These are phyloP conservation scores for Cryphonectria nitschkei DNA, from an alignment of 2,329 filamentous ascomycete genomes.

Conservation along the genomic window DNA sequence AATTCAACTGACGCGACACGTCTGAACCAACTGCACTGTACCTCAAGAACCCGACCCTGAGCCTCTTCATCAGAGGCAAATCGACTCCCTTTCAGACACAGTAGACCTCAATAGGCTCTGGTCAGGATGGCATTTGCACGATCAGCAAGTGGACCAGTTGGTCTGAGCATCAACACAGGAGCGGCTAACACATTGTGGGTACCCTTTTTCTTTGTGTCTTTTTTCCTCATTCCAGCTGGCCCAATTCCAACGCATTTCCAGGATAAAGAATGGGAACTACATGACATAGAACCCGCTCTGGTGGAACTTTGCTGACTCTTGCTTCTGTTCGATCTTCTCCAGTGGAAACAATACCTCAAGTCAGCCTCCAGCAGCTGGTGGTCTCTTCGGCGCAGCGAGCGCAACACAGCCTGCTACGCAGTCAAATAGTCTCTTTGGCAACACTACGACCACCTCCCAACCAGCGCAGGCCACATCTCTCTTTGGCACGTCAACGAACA, in stretches of 20 bases:
- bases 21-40: not conserved
- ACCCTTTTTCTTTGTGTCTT: not conserved
- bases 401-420: conserved; percentile 34
- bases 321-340: not conserved
- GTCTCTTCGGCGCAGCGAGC: conserved; percentile 35
- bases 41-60: not conserved
- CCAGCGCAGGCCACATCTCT: conserved; percentile 32
- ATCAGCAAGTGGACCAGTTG: conserved; percentile 63
- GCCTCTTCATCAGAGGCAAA: not conserved
- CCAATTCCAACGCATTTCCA: conserved; percentile 3
- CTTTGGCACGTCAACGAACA: conserved; percentile 36
- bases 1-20: conserved; percentile 2
- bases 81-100: conserved; percentile 12
- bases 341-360: conserved; percentile 37
- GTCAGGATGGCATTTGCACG: conserved; percentile 53
- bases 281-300: conserved; percentile 23
- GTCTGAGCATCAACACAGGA: conserved; percentile 66
- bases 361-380: conserved; percentile 40
- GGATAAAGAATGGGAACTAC: not conserved
- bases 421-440: conserved; percentile 41
- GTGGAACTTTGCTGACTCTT: conserved; percentile 17
- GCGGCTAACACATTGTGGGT: conserved; percentile 62
- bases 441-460: conserved; percentile 21
- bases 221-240: conserved; percentile 9
- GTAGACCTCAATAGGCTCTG: not conserved